Evolutionary conservation across 225 moss, liverwort and hornwort genomes (phyloP), one percentile per base, ranked within the genome.

Genomic region (Asterella californica): DNA sequence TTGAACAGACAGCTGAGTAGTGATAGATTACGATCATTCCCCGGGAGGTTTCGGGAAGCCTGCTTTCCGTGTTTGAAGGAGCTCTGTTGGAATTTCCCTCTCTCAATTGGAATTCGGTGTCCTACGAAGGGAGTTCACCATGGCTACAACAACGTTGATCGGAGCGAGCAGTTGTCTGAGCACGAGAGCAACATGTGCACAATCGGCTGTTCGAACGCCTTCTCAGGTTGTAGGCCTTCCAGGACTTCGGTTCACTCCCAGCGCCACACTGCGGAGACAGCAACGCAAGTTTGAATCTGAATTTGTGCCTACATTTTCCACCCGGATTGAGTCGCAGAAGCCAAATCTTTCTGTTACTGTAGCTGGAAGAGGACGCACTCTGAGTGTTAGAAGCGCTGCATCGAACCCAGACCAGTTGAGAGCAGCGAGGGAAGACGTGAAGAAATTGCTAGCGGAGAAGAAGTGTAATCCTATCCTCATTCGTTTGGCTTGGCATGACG

Each of bases 401-500:
- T 93, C 94, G 2, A 93, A 91, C 83, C 87, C 91, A 6, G 88
- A 71, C 38, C 90, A 97, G 87, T 85, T 97, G 32, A 90, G 83
- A 64, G 81, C 84, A 19, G 93, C 91, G 8, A 88, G 83, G 18
- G 96, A 92, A 79, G 96, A 94, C 42, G 62, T 97, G 53, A 92
- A 83, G 82, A 81, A 50, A 53, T 0, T 97, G 3, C 78, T 97
- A 4, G 84, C 78, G 27, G 93, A 94, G 83, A 92, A 87, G 79
- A 74, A 89, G 6, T 68, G 89, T 66, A 90, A 92, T 66, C 93
- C 93, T 1, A 97, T 97, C 76, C 75, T 97, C 77, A 93, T 97
- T 71, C 94, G 96, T 2, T 48, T 97, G 79, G 96, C 91, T 9
- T 97, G 96, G 96, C 96, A 97, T 79, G 96, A 97, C 80, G 32